phyloP scores from a whole-genome alignment of 2,329 filamentous ascomycete species.

The Arachnomyces sp. region DNA sequence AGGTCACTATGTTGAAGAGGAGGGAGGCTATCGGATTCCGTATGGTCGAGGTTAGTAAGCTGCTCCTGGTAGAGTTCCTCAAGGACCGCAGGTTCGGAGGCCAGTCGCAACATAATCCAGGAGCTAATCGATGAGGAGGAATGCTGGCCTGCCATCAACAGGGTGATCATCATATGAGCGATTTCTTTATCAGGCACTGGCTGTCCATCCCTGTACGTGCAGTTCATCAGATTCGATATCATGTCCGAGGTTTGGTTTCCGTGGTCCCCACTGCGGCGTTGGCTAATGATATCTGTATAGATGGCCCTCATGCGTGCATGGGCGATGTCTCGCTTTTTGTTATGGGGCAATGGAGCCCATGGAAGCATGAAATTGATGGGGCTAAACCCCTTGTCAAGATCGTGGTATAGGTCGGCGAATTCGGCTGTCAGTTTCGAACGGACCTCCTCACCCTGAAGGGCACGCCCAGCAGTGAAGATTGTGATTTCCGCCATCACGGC shows the following conservation, averaged over 20 bases:
- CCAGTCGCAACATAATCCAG: conserved; percentile 70
- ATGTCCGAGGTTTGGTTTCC: conserved; percentile 54
- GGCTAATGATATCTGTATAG: conserved; percentile 64
- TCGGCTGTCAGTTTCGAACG: conserved; percentile 62
- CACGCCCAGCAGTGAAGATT: conserved; percentile 70
- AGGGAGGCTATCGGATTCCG: conserved; percentile 38
- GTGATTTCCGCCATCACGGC: conserved; percentile 67
- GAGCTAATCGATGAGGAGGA: conserved; percentile 69
- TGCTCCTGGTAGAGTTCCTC: conserved; percentile 67
- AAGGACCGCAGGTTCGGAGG: conserved; percentile 59
- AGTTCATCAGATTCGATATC: conserved; percentile 72
- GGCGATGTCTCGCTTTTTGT: conserved; percentile 63
- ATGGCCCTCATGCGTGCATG: conserved; percentile 62
- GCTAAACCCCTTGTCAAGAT: conserved; percentile 70
- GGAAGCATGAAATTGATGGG: conserved; percentile 78
- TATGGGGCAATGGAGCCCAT: conserved; percentile 70
- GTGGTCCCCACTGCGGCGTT: conserved; percentile 47
- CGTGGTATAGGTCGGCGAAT: conserved; percentile 70
- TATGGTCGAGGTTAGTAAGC: conserved; percentile 43
- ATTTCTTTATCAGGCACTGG: conserved; percentile 66
- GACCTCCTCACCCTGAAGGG: conserved; percentile 69
- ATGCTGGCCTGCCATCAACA: conserved; percentile 79
- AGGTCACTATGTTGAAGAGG: conserved; percentile 54
- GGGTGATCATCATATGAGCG: conserved; percentile 78
- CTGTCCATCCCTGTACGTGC: conserved; percentile 66